These are phyloP conservation scores for Hyaloscypha finlandica DNA, from an alignment of 495 filamentous ascomycete genomes.

Conservation along the genomic window DNA sequence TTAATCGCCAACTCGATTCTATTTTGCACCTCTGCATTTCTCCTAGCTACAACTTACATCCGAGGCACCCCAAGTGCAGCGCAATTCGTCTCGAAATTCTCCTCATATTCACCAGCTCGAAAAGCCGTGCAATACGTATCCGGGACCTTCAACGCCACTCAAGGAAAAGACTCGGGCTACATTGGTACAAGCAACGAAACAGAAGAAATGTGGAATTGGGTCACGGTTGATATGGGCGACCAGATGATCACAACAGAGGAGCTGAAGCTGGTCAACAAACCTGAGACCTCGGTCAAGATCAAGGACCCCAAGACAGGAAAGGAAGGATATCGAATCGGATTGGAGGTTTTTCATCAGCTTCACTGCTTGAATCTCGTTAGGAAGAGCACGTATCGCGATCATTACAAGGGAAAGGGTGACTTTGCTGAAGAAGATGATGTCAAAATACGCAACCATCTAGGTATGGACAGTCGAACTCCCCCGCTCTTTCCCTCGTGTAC, in stretches of 20 bases:
- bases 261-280: conserved; percentile 7
- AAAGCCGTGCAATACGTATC: conserved; percentile 7
- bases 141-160: conserved; percentile 10
- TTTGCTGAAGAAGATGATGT: not conserved
- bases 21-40: conserved; percentile 12
- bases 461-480: not conserved
- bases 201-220: conserved; percentile 18
- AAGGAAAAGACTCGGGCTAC: conserved; percentile 1
- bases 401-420: conserved; percentile 1
- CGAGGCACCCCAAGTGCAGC: conserved; percentile 4
- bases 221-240: conserved; percentile 3
- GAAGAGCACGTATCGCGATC: not conserved
- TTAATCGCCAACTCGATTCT: conserved; percentile 10
- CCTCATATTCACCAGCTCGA: conserved; percentile 12
- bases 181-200: conserved; percentile 14
- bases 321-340: conserved; percentile 5
- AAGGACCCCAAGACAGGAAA: conserved; percentile 8
- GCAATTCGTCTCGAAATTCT: conserved; percentile 2
- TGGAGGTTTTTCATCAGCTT: conserved; percentile 9
- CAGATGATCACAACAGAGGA: conserved; percentile 6
- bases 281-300: conserved; percentile 1
- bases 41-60: conserved; percentile 4
- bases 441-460: not conserved
- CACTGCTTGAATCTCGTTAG: conserved; percentile 5
- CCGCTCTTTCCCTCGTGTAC: too few species aligned